Percentiles rank a stretch among this genome's conserved stretches.
phyloP scores from a whole-genome alignment of 139 green algal genomes.

The Picochlorum sp. region DNA sequence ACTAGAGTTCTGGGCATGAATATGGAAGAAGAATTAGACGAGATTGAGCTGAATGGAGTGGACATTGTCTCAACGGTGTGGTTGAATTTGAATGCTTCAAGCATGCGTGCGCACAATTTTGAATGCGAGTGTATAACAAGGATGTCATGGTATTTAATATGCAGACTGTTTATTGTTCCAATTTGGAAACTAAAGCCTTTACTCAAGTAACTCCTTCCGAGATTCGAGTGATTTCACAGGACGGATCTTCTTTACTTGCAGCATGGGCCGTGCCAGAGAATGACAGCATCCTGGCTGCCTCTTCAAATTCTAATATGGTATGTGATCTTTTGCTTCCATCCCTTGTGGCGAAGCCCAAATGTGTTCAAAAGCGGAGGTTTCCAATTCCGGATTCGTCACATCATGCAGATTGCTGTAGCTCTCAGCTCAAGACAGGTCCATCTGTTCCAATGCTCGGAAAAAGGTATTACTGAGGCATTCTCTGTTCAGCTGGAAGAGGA shows the following conservation, averaged over 20 bases:
- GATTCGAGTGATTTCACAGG: slow-evolving; percentile 20
- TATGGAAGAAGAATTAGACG: slow-evolving; percentile 68
- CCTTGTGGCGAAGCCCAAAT: too few relatives aligned
- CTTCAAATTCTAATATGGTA: too few relatives aligned
- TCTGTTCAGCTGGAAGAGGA: slow-evolving; percentile 50
- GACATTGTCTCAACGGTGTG: too few relatives aligned
- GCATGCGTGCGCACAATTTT: too few relatives aligned
- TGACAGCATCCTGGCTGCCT: too few relatives aligned
- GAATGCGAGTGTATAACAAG: too few relatives aligned
- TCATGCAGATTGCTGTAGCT: neutral
- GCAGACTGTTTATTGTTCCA: slow-evolving; percentile 74
- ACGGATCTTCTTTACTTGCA: too few relatives aligned
- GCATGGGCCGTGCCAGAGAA: too few relatives aligned
- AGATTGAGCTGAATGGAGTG: slow-evolving; percentile 48
- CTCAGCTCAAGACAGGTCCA: neutral
- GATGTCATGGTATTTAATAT: too few relatives aligned
- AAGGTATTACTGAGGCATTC: slow-evolving; percentile 31
- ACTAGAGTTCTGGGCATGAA: slow-evolving; percentile 82
- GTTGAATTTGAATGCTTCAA: too few relatives aligned
- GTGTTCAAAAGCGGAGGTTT: too few relatives aligned
- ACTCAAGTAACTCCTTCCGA: slow-evolving; percentile 65
- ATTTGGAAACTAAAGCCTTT: slow-evolving; percentile 63
- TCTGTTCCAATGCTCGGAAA: slow-evolving; percentile 26
- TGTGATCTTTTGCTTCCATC: too few relatives aligned
- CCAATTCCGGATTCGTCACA: neutral